Percentiles rank a stretch among this genome's conserved stretches.
Conservation (phyloP, 345 rosid genomes). For the Euphorbia peplus region DNA sequence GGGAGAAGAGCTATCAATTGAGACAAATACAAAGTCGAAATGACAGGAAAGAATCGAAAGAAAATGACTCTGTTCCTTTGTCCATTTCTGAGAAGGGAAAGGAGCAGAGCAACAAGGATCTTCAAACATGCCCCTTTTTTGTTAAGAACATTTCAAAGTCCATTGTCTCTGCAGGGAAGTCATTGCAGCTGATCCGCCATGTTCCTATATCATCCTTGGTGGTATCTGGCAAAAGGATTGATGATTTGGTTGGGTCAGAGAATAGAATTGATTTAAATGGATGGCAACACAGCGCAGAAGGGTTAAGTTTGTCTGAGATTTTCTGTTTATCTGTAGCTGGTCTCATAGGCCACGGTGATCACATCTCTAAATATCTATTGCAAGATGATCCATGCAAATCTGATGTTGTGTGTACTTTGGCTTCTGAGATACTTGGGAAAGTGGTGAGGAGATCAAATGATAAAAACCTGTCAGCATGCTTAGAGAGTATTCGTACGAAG, state of each 20-base stretch:
- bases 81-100: conserved; percentile 48
- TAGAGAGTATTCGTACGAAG: conserved; percentile 57
- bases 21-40: conserved; percentile 37
- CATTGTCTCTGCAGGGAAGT: conserved; percentile 94
- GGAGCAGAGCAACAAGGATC: conserved; percentile 42
- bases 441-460: conserved; percentile 25
- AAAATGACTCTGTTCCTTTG: conserved; percentile 40
- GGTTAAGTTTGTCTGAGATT: conserved; percentile 69
- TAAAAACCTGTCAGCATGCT: conserved; percentile 36
- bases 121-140: conserved; percentile 65
- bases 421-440: conserved; percentile 24
- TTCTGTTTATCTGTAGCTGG: conserved; percentile 76
- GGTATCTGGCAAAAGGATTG: conserved; percentile 33
- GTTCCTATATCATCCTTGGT: conserved; percentile 42
- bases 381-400: conserved; percentile 38
- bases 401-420: conserved; percentile 37
- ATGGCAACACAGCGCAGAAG: conserved; percentile 37
- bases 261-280: conserved; percentile 17
- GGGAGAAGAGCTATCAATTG: conserved; percentile 87
- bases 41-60: conserved; percentile 44
- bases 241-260: conserved; percentile 32
- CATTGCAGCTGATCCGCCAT: conserved; percentile 80
- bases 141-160: conserved; percentile 70
- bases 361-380: conserved; percentile 51
- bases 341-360: conserved; percentile 78